These are phyloP conservation scores for Pinus albicaulis DNA, from an alignment of 75 land plant genomes.

Conservation along the genomic window DNA sequence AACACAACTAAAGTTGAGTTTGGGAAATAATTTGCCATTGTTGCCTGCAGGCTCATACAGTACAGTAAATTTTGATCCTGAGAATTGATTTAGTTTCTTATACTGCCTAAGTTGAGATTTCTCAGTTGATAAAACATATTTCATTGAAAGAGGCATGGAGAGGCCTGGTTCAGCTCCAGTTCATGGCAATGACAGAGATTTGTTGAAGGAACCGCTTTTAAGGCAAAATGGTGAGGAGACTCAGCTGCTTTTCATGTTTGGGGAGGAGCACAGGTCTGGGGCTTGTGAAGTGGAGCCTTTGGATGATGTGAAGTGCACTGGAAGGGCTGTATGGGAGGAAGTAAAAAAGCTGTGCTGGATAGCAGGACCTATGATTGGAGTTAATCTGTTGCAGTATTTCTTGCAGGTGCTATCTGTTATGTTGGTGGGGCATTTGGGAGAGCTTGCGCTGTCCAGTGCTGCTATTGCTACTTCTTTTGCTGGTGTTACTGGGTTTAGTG, in stretches of 20 bases:
- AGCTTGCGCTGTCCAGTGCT: constrained; percentile 56
- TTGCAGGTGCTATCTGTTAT: constrained; percentile 49
- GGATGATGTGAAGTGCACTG: neutral
- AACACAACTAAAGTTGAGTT: too few species aligned
- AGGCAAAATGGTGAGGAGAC: too few species aligned
- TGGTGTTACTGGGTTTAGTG: constrained; percentile 51
- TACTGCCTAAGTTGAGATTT: too few species aligned
- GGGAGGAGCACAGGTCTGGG: neutral
- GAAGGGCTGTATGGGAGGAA: constrained; percentile 17
- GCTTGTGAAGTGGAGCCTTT: too few species aligned
- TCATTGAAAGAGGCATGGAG: neutral
- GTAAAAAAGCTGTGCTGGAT: constrained; percentile 36
- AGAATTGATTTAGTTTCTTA: too few species aligned
- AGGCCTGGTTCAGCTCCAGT: neutral
- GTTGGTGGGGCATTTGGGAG: constrained; percentile 69
- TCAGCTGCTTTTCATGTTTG: neutral
- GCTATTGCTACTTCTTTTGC: constrained; percentile 65
- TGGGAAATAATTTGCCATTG: too few species aligned
- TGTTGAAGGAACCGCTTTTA: neutral
- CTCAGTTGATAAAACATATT: too few species aligned
- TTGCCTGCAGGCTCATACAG: too few species aligned
- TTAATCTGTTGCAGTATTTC: constrained; percentile 36
- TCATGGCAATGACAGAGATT: neutral
- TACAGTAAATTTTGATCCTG: too few species aligned
- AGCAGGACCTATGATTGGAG: constrained; percentile 51